A percentile compares a stretch with the other conserved stretches of the same genome.
These are phyloP conservation scores for Dictyostelium firmibasis DNA, from an alignment of 78 protist genomes.

Conservation along the genomic window DNA sequence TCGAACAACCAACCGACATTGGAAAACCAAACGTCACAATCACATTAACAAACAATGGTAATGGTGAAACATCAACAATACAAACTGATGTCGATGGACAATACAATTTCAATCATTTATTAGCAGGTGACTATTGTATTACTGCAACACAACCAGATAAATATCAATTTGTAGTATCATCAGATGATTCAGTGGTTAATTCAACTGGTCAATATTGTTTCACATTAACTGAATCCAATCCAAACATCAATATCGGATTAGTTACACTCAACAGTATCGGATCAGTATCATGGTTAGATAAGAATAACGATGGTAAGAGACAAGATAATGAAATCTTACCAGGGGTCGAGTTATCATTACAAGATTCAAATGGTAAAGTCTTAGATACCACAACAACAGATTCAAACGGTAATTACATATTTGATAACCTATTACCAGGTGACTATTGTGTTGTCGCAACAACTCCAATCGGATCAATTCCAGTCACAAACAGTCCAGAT, in stretches of 20 bases:
- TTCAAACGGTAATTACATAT: neutral
- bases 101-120: neutral
- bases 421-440: neutral
- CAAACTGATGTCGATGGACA: neutral
- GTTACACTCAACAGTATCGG: constrained; percentile 16
- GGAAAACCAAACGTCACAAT: no score
- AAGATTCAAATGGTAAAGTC: neutral
- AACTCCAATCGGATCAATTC: neutral
- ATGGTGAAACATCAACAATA: neutral
- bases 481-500: constrained; percentile 8
- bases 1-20: no score
- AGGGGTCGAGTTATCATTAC: neutral
- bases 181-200: neutral
- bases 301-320: constrained; percentile 2
- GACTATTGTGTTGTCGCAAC: neutral
- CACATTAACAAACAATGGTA: neutral
- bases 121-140: constrained; percentile 18
- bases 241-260: constrained; percentile 5
- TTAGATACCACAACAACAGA: neutral
- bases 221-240: neutral
- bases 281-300: neutral
- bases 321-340: neutral
- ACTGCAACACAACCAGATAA: neutral
- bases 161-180: neutral
- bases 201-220: constrained; percentile 1